phyloP scores from a whole-genome alignment of 2,329 filamentous ascomycete genomes.

The Xylariaceae sp. region DNA sequence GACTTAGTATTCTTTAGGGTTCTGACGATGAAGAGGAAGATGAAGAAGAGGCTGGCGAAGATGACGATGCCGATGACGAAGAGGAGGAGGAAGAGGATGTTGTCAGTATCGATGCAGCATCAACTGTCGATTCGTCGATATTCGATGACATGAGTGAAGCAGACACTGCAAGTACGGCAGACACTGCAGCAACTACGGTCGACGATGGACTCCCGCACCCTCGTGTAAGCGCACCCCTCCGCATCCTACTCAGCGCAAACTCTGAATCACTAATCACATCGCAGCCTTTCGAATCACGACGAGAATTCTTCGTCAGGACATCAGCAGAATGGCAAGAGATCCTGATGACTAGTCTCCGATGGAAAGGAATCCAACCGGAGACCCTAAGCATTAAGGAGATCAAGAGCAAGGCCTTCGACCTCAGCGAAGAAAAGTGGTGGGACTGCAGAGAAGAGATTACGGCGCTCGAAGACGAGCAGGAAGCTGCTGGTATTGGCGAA shows the following conservation, averaged over 20 bases:
- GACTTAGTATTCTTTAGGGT: slow-evolving; percentile 40
- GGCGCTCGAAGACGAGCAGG: slow-evolving; percentile 89
- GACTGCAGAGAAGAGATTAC: slow-evolving; percentile 92
- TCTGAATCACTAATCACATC: slow-evolving; percentile 23
- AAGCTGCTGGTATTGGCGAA: slow-evolving; percentile 90
- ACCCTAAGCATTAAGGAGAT: slow-evolving; percentile 81
- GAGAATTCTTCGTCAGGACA: slow-evolving; percentile 88
- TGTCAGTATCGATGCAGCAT: slow-evolving; percentile 38
- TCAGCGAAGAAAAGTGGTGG: slow-evolving; percentile 98
- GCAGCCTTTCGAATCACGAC: slow-evolving; percentile 81
- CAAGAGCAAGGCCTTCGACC: slow-evolving; percentile 82
- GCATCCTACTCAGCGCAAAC: not conserved
- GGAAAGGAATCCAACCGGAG: slow-evolving; percentile 63
- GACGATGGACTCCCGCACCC: slow-evolving; percentile 74
- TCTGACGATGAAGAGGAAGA: slow-evolving; percentile 47
- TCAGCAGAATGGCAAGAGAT: slow-evolving; percentile 87
- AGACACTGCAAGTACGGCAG: slow-evolving; percentile 41
- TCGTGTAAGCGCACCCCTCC: slow-evolving; percentile 40
- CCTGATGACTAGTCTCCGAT: slow-evolving; percentile 69
- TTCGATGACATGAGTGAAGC: slow-evolving; percentile 45
- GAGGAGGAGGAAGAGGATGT: slow-evolving; percentile 55
- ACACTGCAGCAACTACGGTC: slow-evolving; percentile 48
- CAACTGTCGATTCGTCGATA: slow-evolving; percentile 29
- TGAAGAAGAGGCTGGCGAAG: slow-evolving; percentile 39
- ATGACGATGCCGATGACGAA: slow-evolving; percentile 52